Conservation (phyloP, 768 basidiomycete genomes). For the Dendrothele bispora region DNA sequence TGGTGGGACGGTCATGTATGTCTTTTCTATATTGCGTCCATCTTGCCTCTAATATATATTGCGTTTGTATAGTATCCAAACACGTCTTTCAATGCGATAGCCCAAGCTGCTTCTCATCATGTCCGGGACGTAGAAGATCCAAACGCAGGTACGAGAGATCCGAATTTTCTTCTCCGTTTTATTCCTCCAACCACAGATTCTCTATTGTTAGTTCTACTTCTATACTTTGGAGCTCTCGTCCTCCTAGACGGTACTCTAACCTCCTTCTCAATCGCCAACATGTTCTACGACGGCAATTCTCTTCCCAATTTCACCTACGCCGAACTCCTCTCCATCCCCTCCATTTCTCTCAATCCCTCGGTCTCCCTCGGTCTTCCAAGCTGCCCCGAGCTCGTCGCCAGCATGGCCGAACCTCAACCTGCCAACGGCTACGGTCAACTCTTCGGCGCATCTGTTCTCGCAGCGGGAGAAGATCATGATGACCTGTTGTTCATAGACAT, state of each 20-base stretch:
- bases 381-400: conserved; percentile 28
- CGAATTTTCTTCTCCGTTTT: too few relatives aligned
- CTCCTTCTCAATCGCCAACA: conserved; percentile 24
- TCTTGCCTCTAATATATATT: neutral
- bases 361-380: conserved; percentile 32
- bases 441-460: conserved; percentile 36
- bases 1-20: conserved; percentile 37
- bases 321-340: conserved; percentile 37
- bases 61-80: conserved; percentile 28
- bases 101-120: conserved; percentile 35
- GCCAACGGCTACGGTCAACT: conserved; percentile 32
- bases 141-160: conserved; percentile 36
- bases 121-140: conserved; percentile 37
- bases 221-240: conserved; percentile 23
- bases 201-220: conserved; percentile 15
- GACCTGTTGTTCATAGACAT: conserved; percentile 32
- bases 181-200: neutral
- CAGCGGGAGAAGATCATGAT: conserved; percentile 25
- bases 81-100: conserved; percentile 35
- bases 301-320: conserved; percentile 28
- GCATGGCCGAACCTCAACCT: conserved; percentile 25
- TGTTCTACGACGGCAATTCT: conserved; percentile 36
- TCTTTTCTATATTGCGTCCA: neutral
- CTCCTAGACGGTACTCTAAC: conserved; percentile 20
- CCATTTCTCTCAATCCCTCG: conserved; percentile 21